Evolutionary conservation across 2,329 filamentous ascomycete genomes (phyloP), one percentile per base, ranked within the genome.

Genomic region (Phialophora expanda): DNA sequence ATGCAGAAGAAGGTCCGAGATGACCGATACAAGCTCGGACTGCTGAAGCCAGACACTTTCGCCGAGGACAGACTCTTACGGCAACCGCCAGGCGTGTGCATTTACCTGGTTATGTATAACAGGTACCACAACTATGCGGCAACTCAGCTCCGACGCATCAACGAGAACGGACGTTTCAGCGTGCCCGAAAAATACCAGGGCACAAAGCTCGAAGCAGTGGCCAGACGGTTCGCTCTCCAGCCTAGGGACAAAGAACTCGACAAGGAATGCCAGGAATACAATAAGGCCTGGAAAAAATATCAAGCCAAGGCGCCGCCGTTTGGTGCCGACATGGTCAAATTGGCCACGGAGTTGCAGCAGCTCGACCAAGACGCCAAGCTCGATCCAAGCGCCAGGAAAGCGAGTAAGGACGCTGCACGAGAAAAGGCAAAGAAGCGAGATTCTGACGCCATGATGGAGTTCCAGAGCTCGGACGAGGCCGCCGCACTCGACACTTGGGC

Each of bases 71-170:
- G 50, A 53, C 50, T 53, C 14, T 53, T 53, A 12, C n/a, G 50
- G 14, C 50, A 53, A 28, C 50, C 50, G 8, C 50, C 50, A 14
- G 50, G 50, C 14, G 50, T 53, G 20, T 53, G 50, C 50, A 53
- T 53, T 22, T 53, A 53, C 14, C 50, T 53, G 50, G 50, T 53
- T 22, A 53, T 53, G 50, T 53, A 53, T 22, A 53, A 53, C 26
- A 22, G 50, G 5, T 53, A 53, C 24, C 50, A 53, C 50, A 53
- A 53, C 50, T 53, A 53, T 17, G 50, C 50, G 12, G 50, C 50
- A 6, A 53, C 50, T 24, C 50, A 53, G 22, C 50, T 53, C 28
- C 50, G 50, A 28, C 24, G 50, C 4, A 53, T 53, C 50, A 53
- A 53, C 24, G 50, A 53, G 14, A 53, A 53, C 22, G 50, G 50